Percentiles rank a stretch among this genome's conserved stretches.
These are phyloP conservation scores for Talaromyces islandicus DNA, from an alignment of 2,329 filamentous ascomycete species.

Conservation along the genomic window DNA sequence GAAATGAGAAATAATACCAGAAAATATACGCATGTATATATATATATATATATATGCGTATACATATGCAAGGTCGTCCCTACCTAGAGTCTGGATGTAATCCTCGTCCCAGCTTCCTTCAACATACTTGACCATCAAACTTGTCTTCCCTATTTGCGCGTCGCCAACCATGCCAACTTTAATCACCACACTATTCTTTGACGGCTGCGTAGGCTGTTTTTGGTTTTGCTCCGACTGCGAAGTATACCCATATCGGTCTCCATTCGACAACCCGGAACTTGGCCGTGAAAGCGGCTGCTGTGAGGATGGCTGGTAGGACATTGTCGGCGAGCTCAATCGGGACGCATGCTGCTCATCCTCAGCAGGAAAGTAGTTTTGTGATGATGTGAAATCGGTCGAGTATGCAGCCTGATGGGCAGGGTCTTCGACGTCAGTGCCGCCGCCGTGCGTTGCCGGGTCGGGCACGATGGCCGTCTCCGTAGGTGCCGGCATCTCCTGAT, in stretches of 20 bases:
- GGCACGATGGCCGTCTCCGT: constrained; percentile 7
- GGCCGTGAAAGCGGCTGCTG: constrained; percentile 40
- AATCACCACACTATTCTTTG: constrained; percentile 73
- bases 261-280: constrained; percentile 44
- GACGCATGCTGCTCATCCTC: constrained; percentile 44
- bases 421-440: constrained; percentile 40
- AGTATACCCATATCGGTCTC: constrained; percentile 41
- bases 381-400: constrained; percentile 34
- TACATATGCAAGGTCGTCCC: constrained; percentile 15
- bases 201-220: constrained; percentile 36
- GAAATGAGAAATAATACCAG: neutral
- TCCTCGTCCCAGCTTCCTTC: constrained; percentile 99
- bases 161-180: constrained; percentile 99
- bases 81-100: constrained; percentile 94
- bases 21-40: no score
- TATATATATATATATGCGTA: no score
- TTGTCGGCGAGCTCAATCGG: constrained; percentile 36
- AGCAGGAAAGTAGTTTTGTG: constrained; percentile 32
- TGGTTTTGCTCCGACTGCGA: constrained; percentile 44
- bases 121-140: constrained; percentile 98
- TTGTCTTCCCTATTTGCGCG: constrained; percentile 98
- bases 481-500: neutral
- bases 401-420: constrained; percentile 36
- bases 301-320: constrained; percentile 34
- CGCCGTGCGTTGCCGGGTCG: constrained; percentile 21